A percentile compares a stretch with the other conserved stretches of the same genome.
Conservation (phyloP, 176 grass and related monocot genomes). For the Carex parvula region DNA sequence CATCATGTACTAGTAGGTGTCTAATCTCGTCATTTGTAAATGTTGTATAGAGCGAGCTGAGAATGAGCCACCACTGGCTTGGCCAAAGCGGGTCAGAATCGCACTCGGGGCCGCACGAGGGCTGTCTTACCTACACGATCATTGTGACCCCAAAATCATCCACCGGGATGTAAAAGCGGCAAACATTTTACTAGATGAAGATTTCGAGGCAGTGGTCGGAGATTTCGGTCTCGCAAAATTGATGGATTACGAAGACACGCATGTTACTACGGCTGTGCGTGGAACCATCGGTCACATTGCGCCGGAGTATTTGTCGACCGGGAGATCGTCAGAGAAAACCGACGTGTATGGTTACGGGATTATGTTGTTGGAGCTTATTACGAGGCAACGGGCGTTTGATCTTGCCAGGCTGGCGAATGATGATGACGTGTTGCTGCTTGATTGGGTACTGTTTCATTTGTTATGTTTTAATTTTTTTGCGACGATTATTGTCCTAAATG, state of each 20-base stretch:
- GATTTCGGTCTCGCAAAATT: too few species aligned
- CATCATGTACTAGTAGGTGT: not conserved
- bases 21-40: not conserved
- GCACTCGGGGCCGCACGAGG: too few species aligned
- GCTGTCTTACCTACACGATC: too few species aligned
- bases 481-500: not conserved
- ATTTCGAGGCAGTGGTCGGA: too few species aligned
- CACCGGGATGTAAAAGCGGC: too few species aligned
- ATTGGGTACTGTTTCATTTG: constrained; percentile 47
- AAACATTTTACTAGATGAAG: too few species aligned
- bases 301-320: too few species aligned
- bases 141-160: too few species aligned
- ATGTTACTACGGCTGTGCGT: too few species aligned
- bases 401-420: constrained; percentile 73
- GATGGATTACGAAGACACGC: too few species aligned
- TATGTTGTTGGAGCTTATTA: constrained; percentile 80
- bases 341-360: constrained; percentile 47
- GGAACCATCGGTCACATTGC: too few species aligned
- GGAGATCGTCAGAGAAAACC: too few species aligned
- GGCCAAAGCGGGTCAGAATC: constrained; percentile 50
- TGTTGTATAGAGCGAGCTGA: constrained; percentile 45
- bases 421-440: constrained; percentile 74
- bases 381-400: constrained; percentile 70
- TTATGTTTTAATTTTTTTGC: not conserved
- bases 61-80: constrained; percentile 46